These are phyloP conservation scores for Aspergillus campestris DNA, from an alignment of 495 filamentous ascomycete genomes.

Conservation along the genomic window DNA sequence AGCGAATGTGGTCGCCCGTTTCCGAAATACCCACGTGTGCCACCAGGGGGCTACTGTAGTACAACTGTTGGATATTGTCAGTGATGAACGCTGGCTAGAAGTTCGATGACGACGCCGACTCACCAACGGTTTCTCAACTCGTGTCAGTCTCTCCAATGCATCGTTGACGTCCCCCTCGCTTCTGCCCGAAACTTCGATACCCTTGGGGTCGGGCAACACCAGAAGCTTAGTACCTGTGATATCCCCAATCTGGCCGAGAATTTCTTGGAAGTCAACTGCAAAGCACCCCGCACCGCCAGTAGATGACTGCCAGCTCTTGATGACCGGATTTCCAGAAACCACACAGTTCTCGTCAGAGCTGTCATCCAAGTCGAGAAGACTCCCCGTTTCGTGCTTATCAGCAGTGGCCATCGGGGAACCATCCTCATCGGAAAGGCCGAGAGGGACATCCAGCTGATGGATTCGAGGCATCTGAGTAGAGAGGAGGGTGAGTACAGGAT, in stretches of 20 bases:
- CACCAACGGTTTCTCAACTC: slow-evolving; percentile 46
- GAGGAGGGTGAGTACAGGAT: background rate
- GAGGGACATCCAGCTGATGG: slow-evolving; percentile 7
- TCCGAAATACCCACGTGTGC: slow-evolving; percentile 4
- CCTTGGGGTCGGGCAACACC: slow-evolving; percentile 8
- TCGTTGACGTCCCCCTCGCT: slow-evolving; percentile 51
- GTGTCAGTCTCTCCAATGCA: slow-evolving; percentile 57
- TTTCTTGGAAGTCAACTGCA: slow-evolving; percentile 1
- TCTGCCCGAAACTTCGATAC: slow-evolving; percentile 15
- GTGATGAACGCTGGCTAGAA: background rate
- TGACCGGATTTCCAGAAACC: slow-evolving; percentile 1
- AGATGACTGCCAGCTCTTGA: slow-evolving; percentile 12
- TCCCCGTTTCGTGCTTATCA: background rate
- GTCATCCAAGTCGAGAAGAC: slow-evolving; percentile 8
- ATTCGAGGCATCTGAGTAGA: slow-evolving; percentile 13
- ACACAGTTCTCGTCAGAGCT: slow-evolving; percentile 5
- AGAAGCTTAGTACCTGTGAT: slow-evolving; percentile 16
- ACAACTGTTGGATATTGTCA: slow-evolving; percentile 4
- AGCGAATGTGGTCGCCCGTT: background rate
- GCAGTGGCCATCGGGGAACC: background rate
- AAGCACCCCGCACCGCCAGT: slow-evolving; percentile 14
- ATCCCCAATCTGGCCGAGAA: slow-evolving; percentile 8
- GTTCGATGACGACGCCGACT: background rate
- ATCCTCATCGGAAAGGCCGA: slow-evolving; percentile 2
- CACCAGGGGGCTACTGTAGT: slow-evolving; percentile 1